Evolutionary conservation across 352 stramenopile genomes (phyloP).

Genomic region (Blastocystis sp.): DNA sequence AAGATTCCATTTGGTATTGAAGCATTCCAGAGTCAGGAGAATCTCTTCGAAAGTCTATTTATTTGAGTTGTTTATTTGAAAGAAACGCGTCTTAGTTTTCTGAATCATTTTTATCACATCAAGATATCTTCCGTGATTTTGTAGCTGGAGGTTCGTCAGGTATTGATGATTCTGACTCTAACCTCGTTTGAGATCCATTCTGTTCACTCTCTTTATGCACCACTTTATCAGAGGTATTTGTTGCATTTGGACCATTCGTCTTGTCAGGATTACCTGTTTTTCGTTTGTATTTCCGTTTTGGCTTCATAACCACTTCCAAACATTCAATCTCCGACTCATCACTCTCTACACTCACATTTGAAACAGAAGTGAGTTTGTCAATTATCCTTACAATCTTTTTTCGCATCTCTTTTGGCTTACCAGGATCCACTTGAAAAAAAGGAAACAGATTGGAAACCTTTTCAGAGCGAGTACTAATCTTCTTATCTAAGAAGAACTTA

Average conservation of each 20-base stretch:
- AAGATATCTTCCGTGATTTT: not conserved
- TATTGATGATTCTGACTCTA: not conserved
- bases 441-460: not conserved
- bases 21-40: not conserved
- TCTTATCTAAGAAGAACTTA: not conserved
- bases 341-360: not conserved
- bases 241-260: not conserved
- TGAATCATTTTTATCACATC: not conserved
- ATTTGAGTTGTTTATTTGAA: conserved; percentile 1
- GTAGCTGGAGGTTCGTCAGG: not conserved
- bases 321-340: conserved; percentile 48
- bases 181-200: not conserved
- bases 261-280: not conserved
- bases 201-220: not conserved
- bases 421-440: not conserved
- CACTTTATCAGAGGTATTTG: not conserved
- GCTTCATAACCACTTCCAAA: not conserved
- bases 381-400: not conserved
- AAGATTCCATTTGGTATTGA: not conserved
- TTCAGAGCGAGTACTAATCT: not conserved
- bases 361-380: not conserved
- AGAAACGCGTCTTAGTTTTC: not conserved
- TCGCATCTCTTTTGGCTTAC: not conserved
- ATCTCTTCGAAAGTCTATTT: conserved; percentile 4
- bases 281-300: not conserved